Evolutionary conservation across 2,329 filamentous ascomycete genomes (phyloP).

Genomic region (Neonectria hederae): DNA sequence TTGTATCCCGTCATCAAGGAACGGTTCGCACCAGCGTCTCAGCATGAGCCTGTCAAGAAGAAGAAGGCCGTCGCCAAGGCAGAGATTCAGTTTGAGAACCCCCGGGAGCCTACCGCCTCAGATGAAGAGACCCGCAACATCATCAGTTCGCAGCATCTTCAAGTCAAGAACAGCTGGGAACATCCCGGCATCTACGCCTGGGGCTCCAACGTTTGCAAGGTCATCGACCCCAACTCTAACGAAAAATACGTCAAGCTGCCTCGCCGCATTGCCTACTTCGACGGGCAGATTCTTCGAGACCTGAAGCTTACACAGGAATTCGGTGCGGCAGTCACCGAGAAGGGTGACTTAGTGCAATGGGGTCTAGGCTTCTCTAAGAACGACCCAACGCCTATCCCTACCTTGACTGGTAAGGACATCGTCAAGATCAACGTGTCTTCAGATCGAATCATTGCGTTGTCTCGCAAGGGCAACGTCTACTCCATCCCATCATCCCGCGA

Average conservation of each 20-base stretch:
- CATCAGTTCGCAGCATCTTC: conserved; percentile 85
- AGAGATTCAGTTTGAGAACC: conserved; percentile 74
- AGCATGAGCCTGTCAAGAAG: conserved; percentile 23
- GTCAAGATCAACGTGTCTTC: conserved; percentile 78
- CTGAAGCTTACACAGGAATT: conserved; percentile 85
- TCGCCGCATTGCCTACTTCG: conserved; percentile 80
- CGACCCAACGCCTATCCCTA: conserved; percentile 71
- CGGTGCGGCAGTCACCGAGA: conserved; percentile 86
- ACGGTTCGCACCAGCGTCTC: conserved; percentile 32
- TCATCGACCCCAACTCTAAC: conserved; percentile 85
- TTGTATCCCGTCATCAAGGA: conserved; percentile 50
- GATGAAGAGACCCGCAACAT: conserved; percentile 79
- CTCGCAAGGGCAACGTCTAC: conserved; percentile 80
- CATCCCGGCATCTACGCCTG: conserved; percentile 92
- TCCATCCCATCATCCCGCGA: conserved; percentile 80
- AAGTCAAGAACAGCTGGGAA: conserved; percentile 83
- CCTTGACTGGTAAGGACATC: conserved; percentile 84
- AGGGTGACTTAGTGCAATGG: conserved; percentile 93
- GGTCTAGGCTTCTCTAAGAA: conserved; percentile 77
- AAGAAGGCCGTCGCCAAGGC: conserved; percentile 48
- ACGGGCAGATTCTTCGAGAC: conserved; percentile 84
- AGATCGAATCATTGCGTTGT: conserved; percentile 85
- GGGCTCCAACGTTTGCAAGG: conserved; percentile 86
- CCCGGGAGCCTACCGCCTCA: conserved; percentile 64
- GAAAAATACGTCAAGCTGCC: conserved; percentile 84